Base-by-base conservation (phyloP, 345 rosid species). In the Heritiera littoralis region DNA sequence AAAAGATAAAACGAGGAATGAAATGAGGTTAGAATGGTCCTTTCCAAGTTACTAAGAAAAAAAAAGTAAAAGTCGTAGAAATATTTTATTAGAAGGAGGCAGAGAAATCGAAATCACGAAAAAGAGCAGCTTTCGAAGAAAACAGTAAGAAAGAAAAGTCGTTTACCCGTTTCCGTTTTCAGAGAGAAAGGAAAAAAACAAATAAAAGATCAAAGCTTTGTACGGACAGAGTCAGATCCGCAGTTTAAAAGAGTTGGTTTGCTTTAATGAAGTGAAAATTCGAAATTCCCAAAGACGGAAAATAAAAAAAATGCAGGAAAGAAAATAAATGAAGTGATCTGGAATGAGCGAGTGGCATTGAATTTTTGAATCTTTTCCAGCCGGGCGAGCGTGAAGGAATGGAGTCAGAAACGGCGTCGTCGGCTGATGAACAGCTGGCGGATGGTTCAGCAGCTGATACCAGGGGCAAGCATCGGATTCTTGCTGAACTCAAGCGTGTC, bases 391-490 rank as follows among this genome's bases (percentile, higher is more conserved):
- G 65, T 12, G 65, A 28, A 45, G 63, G 52, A 72, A 84, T 85
- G 89, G 89, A 85, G 28, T 66, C 86, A 15, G 88, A 88, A 79
- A 86, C 89, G 63, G 67, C 84, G 60, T 85, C 88, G 66, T 83
- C 83, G 48, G 84, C 41, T 30, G 85, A 84, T 78, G 90, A 82
- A 20, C 81, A 80, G 6, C 86, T 73, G 61, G 63, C 75, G 23
- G 54, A 66, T 49, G 77, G 73, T 74, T 73, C 82, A 56, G 88
- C 82, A 2, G 46, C 89, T 71, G 94, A 89, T 74, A 89, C 84
- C 12, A 83, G 92, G 55, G 94, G 97, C 38, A 91, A 82, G 86
- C 95, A 92, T 85, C 86, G 89, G 86, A 84, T 92, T 87, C 89
- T 87, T 52, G 97, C 95, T 5, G 92, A 93, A 79, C 88, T 91